These are phyloP conservation scores for Candida rishiriensis DNA, from an alignment of 805 yeast genomes.

Conservation along the genomic window DNA sequence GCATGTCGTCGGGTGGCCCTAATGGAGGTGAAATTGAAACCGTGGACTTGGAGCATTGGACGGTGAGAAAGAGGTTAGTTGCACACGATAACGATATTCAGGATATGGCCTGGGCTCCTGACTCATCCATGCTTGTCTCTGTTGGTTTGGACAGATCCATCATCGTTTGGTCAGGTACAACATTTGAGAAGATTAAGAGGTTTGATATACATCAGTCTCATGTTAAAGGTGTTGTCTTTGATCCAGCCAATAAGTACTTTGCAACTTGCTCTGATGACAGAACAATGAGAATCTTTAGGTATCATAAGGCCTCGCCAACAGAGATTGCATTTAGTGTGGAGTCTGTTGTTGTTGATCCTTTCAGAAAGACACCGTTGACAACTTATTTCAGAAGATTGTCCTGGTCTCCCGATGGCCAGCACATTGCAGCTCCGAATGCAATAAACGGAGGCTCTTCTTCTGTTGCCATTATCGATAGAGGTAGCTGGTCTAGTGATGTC, in stretches of 20 bases:
- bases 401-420: constrained; percentile 93
- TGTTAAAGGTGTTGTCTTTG: constrained; percentile 95
- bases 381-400: constrained; percentile 82
- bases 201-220: constrained; percentile 92
- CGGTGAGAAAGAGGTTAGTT: constrained; percentile 83
- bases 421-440: constrained; percentile 81
- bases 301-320: constrained; percentile 59
- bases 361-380: constrained; percentile 82
- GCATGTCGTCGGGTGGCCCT: constrained; percentile 30
- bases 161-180: constrained; percentile 88
- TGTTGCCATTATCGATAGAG: constrained; percentile 69
- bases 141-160: constrained; percentile 94
- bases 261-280: constrained; percentile 97
- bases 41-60: constrained; percentile 86
- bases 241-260: constrained; percentile 96
- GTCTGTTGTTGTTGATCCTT: constrained; percentile 77
- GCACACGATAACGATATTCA: constrained; percentile 98
- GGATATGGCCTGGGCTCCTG: constrained; percentile 98
- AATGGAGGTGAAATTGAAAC: constrained; percentile 50
- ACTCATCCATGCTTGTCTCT: constrained; percentile 81
- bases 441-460: constrained; percentile 79
- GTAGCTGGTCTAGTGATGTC: constrained; percentile 73
- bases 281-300: constrained; percentile 81
- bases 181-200: constrained; percentile 83
- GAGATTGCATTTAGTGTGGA: constrained; percentile 86